A percentile compares a stretch with the other conserved stretches of the same genome.
phyloP scores from a whole-genome alignment of 148 eudicot genomes.

The Camellia lanceoleosa region DNA sequence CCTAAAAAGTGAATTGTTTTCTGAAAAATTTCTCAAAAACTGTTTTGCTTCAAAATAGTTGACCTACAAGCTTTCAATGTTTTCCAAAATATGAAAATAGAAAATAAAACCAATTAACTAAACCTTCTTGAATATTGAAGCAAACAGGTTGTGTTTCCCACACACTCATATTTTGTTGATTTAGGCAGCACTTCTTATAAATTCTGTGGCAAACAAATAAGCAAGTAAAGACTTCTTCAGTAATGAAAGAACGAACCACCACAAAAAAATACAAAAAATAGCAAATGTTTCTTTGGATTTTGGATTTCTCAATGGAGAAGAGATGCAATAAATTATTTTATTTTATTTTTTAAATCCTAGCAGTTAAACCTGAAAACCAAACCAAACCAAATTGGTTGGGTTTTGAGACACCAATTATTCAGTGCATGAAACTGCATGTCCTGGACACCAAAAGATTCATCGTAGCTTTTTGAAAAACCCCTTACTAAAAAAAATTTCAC shows the following conservation, averaged over 20 bases:
- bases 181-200: neutral
- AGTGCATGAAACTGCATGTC: neutral
- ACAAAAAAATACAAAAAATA: neutral
- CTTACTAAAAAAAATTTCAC: neutral
- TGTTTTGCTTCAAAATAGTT: no score
- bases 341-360: neutral
- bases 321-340: neutral
- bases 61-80: no score
- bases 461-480: neutral
- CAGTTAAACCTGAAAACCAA: neutral
- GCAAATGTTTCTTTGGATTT: neutral
- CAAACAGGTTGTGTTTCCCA: neutral
- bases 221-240: neutral
- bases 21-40: no score
- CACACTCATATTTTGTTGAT: neutral
- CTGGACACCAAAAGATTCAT: neutral
- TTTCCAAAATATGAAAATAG: no score
- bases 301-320: neutral
- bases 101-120: no score
- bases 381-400: no score
- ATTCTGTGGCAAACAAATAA: conserved; percentile 1
- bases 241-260: neutral
- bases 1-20: no score
- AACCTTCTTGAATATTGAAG: neutral
- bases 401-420: neutral